Evolutionary conservation across 2,329 filamentous ascomycete species (phyloP), one percentile per base, ranked within the genome.

Genomic region (Diaporthe citriasiana): DNA sequence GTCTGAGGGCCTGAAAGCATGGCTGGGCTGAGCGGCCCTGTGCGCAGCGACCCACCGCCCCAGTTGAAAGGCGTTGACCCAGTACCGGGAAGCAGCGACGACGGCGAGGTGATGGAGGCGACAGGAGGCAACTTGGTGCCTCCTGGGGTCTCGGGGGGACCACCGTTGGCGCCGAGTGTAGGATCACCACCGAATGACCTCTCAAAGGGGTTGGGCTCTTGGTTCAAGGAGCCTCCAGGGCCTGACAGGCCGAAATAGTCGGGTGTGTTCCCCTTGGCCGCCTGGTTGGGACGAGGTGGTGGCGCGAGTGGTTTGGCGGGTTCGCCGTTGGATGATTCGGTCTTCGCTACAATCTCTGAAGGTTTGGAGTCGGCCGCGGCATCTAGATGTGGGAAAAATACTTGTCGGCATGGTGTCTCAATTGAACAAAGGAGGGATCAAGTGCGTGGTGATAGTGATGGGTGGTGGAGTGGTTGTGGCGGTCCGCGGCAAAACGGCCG

Each of bases 141-240:
- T 78, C 94, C 94, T 22, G 96, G 95, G 42, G 96, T 97, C 82
- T 97, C 94, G 78, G 91, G 85, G 3, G 70, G 70, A 38, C 59
- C 72, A 30, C 69, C 71, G 47, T 53, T 70, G 30, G 73, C 59
- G 25, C 22, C 66, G 27, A 73, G 69, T n/a, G 66, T 70, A 63
- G 87, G 89, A 33, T 88, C 85, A 71, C 86, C 86, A 76, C 90
- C 92, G 82, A 99, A 99, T 9, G 96, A 98, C 84, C 97, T 94
- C 83, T 98, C 97, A 80, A 99, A 98, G 12, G 97, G 96, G 84
- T 99, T 98, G 75, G 95, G 95, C 86, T 98, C 97, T 82, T 93
- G 90, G 79, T 90, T 92, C 81, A 95, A 84, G 70, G 87, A 89
- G 47, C 63, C 63, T 75, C 81, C 66, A 13, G 84, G 85, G 78